Evolutionary conservation across 495 filamentous ascomycete genomes (phyloP), one percentile per base, ranked within the genome.

Genomic region (Aspergillus haitiensis): DNA sequence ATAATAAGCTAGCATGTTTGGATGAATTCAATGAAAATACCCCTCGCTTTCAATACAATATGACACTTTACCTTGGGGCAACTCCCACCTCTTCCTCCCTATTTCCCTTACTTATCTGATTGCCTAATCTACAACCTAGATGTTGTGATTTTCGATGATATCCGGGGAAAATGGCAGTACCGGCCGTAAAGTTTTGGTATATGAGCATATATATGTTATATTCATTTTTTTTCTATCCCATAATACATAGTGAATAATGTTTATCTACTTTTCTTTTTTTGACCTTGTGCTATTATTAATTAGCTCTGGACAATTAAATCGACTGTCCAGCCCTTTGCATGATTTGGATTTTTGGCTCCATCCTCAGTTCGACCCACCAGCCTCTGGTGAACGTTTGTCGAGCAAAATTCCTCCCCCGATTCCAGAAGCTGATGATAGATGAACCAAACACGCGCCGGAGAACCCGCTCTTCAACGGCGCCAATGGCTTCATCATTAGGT

Each of bases 291-390:
- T 40, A n/a, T 4, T 11, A 40, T 2, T 2, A 40, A 40, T 4
- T 4, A 40, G 10, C 2, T 40, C 10, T 40, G 4, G 21, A 27
- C 21, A 27, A 27, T 27, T 27, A 27, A 62, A 45, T 21, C 31
- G 2, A 42, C 33, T n/a, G 15, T 37, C 58, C 45, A 47, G 66
- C 56, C 46, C 71, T 59, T 42, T 47, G 61, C 59, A 79, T 56
- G 5, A 80, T 64, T 59, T 69, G 69, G 36, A 80, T 64, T 58
- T 66, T 75, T 42, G 73, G 74, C 57, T 65, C 64, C 71, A 78
- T 74, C 63, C 64, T 73, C 49, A 77, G 18, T 57, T 80, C 77
- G 45, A 69, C 70, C 75, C 75, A 80, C 71, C 72, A 80, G 0
- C 77, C 77, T 13, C 70, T 56, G 33, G 73, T 66, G 11, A 76